Evolutionary conservation across 2,329 filamentous ascomycete genomes (phyloP).

Genomic region (Colletotrichum sidae): DNA sequence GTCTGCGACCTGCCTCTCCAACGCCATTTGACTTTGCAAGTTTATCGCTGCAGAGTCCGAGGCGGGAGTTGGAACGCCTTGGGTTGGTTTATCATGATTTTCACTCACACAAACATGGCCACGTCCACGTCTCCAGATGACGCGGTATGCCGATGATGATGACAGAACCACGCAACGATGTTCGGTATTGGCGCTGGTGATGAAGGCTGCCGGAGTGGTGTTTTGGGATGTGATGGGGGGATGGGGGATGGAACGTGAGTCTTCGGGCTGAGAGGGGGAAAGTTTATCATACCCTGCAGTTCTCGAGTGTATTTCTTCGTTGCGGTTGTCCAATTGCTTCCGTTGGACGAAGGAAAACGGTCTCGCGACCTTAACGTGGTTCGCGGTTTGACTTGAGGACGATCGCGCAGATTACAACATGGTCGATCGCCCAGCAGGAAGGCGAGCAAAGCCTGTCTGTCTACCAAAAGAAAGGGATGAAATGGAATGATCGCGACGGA

Average conservation of each 20-base stretch:
- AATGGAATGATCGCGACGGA: slow-evolving; percentile 28
- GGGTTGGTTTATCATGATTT: slow-evolving; percentile 33
- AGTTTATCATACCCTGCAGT: slow-evolving; percentile 38
- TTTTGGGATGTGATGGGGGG: slow-evolving; percentile 1
- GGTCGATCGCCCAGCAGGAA: slow-evolving; percentile 20
- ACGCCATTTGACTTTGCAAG: slow-evolving; percentile 36
- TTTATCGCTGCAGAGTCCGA: slow-evolving; percentile 37
- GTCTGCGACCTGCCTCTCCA: slow-evolving; percentile 22
- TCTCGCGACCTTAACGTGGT: slow-evolving; percentile 35
- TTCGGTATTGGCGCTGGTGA: slow-evolving; percentile 8
- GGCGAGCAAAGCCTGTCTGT: slow-evolving; percentile 17
- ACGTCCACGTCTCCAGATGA: slow-evolving; percentile 28
- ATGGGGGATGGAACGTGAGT: slow-evolving; percentile 20
- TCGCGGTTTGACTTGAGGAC: slow-evolving; percentile 28
- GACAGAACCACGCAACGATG: slow-evolving; percentile 20
- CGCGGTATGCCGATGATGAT: slow-evolving; percentile 15
- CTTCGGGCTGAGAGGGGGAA: slow-evolving; percentile 30
- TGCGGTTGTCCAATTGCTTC: slow-evolving; percentile 17
- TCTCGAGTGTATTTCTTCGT: slow-evolving; percentile 19
- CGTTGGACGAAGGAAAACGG: slow-evolving; percentile 12
- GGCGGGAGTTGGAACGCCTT: slow-evolving; percentile 33
- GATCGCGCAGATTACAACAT: slow-evolving; percentile 36
- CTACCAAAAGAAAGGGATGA: slow-evolving; percentile 33
- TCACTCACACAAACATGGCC: slow-evolving; percentile 35
- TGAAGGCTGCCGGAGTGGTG: not conserved